Percentiles rank a stretch among this genome's conserved stretches.
Evolutionary conservation across 768 basidiomycete species (phyloP).

Genomic region (Mrakia frigida): DNA sequence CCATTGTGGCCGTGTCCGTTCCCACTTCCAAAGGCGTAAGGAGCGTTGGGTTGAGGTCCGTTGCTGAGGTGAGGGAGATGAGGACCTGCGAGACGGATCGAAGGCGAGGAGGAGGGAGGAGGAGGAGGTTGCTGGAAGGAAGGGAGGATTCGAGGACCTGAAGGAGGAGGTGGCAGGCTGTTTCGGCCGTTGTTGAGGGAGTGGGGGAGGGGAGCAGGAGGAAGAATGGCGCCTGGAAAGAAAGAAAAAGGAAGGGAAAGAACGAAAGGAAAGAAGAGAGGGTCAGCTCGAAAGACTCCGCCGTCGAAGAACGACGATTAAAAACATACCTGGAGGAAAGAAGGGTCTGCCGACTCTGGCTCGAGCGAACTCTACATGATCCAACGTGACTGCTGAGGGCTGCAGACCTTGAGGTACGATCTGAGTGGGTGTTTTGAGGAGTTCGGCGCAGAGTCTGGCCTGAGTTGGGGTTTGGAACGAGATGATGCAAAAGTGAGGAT

Average conservation of each 20-base stretch:
- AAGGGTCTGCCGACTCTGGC: constrained; percentile 8
- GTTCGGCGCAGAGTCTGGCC: background rate
- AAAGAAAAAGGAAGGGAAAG: background rate
- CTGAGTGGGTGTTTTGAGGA: background rate
- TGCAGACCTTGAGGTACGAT: background rate
- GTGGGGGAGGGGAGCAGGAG: background rate
- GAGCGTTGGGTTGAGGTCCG: background rate
- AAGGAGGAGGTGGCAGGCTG: too few relatives aligned
- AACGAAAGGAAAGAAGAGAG: background rate
- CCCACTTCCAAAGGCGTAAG: background rate
- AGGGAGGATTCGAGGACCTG: background rate
- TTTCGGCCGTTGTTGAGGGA: background rate
- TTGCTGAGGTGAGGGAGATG: background rate
- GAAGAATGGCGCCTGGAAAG: background rate
- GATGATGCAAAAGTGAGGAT: constrained; percentile 18
- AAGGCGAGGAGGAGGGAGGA: background rate
- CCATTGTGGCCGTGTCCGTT: constrained; percentile 1
- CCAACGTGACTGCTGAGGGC: background rate
- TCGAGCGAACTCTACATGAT: constrained; percentile 16
- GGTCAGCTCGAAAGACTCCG: background rate
- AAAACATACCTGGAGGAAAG: background rate
- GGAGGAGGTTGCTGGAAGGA: background rate
- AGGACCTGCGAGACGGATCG: background rate
- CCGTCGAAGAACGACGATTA: too few relatives aligned
- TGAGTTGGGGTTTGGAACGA: background rate